These are phyloP conservation scores for Pleoardoris graminearum DNA, from an alignment of 2,329 filamentous ascomycete species.

Conservation along the genomic window DNA sequence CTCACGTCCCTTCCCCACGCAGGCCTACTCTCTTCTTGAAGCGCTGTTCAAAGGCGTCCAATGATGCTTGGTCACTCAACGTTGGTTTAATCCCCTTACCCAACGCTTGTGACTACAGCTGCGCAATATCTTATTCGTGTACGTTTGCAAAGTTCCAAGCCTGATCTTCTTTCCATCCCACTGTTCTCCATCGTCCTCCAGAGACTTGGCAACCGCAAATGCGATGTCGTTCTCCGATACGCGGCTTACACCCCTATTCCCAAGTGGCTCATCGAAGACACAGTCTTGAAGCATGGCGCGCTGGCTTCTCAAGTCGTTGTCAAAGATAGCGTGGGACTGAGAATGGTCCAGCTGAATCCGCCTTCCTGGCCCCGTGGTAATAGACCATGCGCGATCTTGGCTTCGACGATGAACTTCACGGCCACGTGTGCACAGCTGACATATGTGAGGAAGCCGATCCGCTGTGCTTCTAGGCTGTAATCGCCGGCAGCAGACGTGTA, in stretches of 20 bases:
- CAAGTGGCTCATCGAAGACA: neutral
- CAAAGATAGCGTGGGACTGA: neutral
- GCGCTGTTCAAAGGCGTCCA: neutral
- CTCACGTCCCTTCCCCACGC: conserved; percentile 6
- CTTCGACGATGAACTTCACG: conserved; percentile 7
- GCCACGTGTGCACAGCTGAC: neutral
- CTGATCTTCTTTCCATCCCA: conserved; percentile 13
- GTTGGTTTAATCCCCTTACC: conserved; percentile 5
- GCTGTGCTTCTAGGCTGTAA: neutral
- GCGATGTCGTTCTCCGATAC: conserved; percentile 10
- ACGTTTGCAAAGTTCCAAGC: conserved; percentile 6
- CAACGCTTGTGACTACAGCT: conserved; percentile 10
- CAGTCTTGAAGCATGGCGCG: neutral
- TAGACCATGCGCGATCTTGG: conserved; percentile 3
- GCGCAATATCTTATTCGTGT: conserved; percentile 7
- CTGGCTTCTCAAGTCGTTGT: neutral
- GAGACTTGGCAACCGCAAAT: conserved; percentile 2
- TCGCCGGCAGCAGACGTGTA: conserved; percentile 1
- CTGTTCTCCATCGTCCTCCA: conserved; percentile 11
- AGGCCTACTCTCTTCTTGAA: neutral
- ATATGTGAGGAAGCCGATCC: neutral
- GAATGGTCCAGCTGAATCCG: conserved; percentile 3
- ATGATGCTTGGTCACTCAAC: neutral
- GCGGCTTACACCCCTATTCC: conserved; percentile 10
- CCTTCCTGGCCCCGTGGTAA: conserved; percentile 2